Percentiles rank a stretch among this genome's conserved stretches.
Evolutionary conservation across 2,329 filamentous ascomycete genomes (phyloP).

Genomic region (Colletotrichum horii): DNA sequence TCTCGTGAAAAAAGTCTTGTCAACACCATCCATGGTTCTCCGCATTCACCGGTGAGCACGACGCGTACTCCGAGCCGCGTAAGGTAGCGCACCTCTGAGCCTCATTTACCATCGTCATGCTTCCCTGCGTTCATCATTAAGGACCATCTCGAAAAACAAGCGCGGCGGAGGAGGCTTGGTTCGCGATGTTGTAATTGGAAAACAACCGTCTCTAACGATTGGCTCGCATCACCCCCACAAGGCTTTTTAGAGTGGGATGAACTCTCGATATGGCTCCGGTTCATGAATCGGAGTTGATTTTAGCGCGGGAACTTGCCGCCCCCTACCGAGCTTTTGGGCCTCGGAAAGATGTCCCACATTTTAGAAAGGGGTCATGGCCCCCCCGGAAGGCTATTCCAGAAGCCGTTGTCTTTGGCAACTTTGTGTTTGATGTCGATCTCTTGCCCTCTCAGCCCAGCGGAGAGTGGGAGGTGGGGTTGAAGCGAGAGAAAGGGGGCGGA

Average conservation of each 20-base stretch:
- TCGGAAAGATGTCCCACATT: neutral
- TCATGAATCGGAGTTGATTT: neutral
- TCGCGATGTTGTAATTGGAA: neutral
- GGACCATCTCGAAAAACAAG: neutral
- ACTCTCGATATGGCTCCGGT: neutral
- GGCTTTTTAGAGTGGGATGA: neutral
- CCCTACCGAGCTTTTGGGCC: neutral
- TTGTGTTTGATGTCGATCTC: neutral
- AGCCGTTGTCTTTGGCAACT: neutral
- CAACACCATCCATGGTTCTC: neutral
- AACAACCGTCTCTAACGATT: neutral
- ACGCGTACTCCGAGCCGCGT: neutral
- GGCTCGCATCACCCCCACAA: neutral
- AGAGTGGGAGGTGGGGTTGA: constrained; percentile 8
- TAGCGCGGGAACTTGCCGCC: neutral
- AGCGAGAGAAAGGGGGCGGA: neutral
- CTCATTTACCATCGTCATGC: neutral
- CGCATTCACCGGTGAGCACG: neutral
- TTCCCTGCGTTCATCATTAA: neutral
- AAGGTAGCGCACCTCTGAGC: neutral
- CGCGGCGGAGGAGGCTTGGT: neutral
- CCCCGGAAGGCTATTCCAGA: neutral
- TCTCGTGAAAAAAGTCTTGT: neutral
- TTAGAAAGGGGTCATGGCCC: neutral
- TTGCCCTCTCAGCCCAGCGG: neutral